Conservation (phyloP, 345 rosid genomes). For the Euphorbia pulcherrima region DNA sequence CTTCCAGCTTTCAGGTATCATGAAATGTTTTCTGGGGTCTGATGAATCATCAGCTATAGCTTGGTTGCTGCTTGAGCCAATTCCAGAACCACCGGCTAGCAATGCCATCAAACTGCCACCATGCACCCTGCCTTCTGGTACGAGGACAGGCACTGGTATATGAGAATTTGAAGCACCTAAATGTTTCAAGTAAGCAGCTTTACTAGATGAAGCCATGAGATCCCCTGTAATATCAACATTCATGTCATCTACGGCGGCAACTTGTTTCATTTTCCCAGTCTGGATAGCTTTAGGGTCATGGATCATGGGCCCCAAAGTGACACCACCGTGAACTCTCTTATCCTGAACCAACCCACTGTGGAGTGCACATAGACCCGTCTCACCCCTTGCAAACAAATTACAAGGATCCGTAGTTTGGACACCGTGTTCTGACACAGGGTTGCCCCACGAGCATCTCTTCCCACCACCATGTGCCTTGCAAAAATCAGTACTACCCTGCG, state of each 20-base stretch:
- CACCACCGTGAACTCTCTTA: conserved; percentile 83
- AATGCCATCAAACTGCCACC: conserved; percentile 90
- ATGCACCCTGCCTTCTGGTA: conserved; percentile 92
- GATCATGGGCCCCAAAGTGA: conserved; percentile 46
- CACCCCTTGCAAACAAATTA: conserved; percentile 81
- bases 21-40: conserved; percentile 26
- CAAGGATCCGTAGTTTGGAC: conserved; percentile 59
- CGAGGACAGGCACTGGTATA: conserved; percentile 26
- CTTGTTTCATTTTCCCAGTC: conserved; percentile 53
- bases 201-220: conserved; percentile 31
- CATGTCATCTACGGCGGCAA: conserved; percentile 45
- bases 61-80: conserved; percentile 29
- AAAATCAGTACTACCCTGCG: conserved; percentile 93
- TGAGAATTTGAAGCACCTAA: conserved; percentile 22
- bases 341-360: conserved; percentile 77
- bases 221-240: conserved; percentile 43
- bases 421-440: conserved; percentile 66
- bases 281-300: conserved; percentile 45
- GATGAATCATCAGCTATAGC: conserved; percentile 18
- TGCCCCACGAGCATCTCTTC: conserved; percentile 91
- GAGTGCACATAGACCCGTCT: conserved; percentile 79
- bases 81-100: conserved; percentile 47
- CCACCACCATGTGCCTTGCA: conserved; percentile 99
- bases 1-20: conserved; percentile 45
- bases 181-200: conserved; percentile 37